Evolutionary conservation across 2,329 filamentous ascomycete species (phyloP).

Genomic region (Fusarium newnesense): DNA sequence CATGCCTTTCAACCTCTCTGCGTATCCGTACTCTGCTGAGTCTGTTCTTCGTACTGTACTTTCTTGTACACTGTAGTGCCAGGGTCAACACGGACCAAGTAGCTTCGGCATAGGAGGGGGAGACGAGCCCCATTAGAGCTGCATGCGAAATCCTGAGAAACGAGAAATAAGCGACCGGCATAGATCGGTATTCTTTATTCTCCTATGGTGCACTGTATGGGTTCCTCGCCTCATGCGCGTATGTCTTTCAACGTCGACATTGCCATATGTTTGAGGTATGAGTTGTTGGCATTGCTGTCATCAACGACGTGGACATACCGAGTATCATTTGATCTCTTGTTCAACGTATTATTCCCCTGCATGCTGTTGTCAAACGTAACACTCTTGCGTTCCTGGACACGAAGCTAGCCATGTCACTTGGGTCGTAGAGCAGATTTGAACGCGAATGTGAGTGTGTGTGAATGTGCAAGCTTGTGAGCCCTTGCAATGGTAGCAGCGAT

Average conservation of each 20-base stretch:
- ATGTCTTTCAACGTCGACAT: constrained; percentile 11
- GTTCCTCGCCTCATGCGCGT: constrained; percentile 6
- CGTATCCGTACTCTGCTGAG: constrained; percentile 19
- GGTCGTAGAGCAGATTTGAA: constrained; percentile 16
- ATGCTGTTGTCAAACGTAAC: constrained; percentile 27
- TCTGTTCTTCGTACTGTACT: neutral
- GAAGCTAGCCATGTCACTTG: constrained; percentile 33
- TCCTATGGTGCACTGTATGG: constrained; percentile 22
- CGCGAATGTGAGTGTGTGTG: constrained; percentile 6
- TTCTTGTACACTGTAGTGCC: constrained; percentile 13
- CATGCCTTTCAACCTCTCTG: neutral
- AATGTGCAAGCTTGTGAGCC: constrained; percentile 14
- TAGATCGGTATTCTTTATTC: constrained; percentile 8
- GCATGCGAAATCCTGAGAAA: constrained; percentile 23
- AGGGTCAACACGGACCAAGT: constrained; percentile 34
- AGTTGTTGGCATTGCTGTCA: constrained; percentile 26
- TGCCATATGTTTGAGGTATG: constrained; percentile 17
- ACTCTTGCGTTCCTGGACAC: constrained; percentile 21
- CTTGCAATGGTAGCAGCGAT: constrained; percentile 7
- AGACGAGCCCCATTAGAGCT: constrained; percentile 30
- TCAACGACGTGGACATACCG: constrained; percentile 26
- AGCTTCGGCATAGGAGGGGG: constrained; percentile 28
- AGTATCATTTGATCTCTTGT: constrained; percentile 18
- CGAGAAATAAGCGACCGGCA: neutral
- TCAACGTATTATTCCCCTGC: constrained; percentile 29